A percentile compares a stretch with the other conserved stretches of the same genome.
Evolutionary conservation across 257 asterid species (phyloP).

Genomic region (Solanum ossicruentum): DNA sequence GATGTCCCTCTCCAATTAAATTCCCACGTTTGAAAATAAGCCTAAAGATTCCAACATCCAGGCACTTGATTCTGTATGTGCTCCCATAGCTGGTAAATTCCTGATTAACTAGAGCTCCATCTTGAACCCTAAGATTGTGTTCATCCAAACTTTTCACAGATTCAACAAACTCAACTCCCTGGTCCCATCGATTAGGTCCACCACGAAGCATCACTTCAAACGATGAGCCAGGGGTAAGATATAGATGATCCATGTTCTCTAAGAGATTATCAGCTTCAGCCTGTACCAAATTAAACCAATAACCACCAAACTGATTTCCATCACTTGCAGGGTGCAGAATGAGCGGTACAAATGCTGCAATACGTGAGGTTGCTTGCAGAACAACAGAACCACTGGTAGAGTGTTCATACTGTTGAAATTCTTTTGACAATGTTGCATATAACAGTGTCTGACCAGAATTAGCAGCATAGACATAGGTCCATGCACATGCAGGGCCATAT

Average conservation of each 20-base stretch:
- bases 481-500: conserved; percentile 67
- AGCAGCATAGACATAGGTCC: conserved; percentile 57
- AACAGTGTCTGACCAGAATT: conserved; percentile 50
- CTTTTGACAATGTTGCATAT: conserved; percentile 58
- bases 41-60: conserved; percentile 48
- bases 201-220: conserved; percentile 68
- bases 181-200: conserved; percentile 81
- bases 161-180: conserved; percentile 57
- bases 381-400: conserved; percentile 32
- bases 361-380: conserved; percentile 43
- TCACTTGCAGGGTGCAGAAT: conserved; percentile 65
- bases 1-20: conserved; percentile 63
- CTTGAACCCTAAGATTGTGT: conserved; percentile 17
- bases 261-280: conserved; percentile 34
- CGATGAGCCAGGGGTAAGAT: conserved; percentile 69
- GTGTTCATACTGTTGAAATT: conserved; percentile 39
- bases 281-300: conserved; percentile 47
- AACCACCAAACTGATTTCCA: conserved; percentile 93
- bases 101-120: conserved; percentile 18
- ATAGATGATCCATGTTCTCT: conserved; percentile 36
- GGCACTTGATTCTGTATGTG: conserved; percentile 58
- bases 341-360: conserved; percentile 72
- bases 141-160: conserved; percentile 35
- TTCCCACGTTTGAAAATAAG: conserved; percentile 73
- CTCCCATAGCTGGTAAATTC: conserved; percentile 30